phyloP scores from a whole-genome alignment of 257 asterid genomes.

The Jaltomata sinuosa region DNA sequence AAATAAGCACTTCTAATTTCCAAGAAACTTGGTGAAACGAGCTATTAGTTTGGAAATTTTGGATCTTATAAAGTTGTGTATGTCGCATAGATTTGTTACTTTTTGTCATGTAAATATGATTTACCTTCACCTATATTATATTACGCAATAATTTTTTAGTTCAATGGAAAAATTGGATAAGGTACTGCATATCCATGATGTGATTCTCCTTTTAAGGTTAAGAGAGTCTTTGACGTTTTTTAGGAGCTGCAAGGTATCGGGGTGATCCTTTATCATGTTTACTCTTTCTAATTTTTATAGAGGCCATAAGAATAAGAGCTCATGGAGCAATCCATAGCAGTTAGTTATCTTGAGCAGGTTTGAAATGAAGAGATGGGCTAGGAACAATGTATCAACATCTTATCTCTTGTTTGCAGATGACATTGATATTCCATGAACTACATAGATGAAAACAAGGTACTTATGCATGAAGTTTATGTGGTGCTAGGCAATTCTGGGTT shows the following conservation, averaged over 20 bases:
- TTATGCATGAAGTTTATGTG: background rate
- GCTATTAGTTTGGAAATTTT: background rate
- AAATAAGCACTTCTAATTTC: background rate
- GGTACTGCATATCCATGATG: background rate
- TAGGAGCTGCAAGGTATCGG: background rate
- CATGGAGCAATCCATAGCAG: background rate
- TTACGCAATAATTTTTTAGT: background rate
- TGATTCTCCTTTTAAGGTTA: background rate
- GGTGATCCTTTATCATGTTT: background rate
- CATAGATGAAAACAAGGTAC: background rate
- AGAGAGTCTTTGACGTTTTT: background rate
- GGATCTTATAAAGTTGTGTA: background rate
- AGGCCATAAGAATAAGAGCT: background rate
- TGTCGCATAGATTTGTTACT: background rate
- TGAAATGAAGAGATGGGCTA: background rate
- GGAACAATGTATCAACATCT: background rate
- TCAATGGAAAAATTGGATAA: background rate
- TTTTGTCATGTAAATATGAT: background rate
- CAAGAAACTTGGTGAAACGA: background rate
- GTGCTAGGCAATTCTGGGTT: background rate
- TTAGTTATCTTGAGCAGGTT: too few relatives aligned
- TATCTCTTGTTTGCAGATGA: background rate
- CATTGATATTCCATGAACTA: background rate
- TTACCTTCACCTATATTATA: background rate
- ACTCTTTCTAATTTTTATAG: background rate